These are phyloP conservation scores for Vigna radiata DNA, from an alignment of 306 rosid species.

Conservation along the genomic window DNA sequence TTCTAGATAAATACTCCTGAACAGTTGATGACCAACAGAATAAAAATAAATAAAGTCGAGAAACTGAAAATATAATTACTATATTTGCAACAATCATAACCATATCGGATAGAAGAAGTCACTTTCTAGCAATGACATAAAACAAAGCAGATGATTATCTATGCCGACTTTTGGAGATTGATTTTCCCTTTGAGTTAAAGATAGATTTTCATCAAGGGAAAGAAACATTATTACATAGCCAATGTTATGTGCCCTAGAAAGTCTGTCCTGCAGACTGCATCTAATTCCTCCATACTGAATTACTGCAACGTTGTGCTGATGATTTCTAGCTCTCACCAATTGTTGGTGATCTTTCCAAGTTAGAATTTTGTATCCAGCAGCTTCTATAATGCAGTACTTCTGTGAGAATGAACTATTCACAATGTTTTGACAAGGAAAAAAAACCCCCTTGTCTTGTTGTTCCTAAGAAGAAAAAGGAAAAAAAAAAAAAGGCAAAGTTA, in stretches of 20 bases:
- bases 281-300: conserved; percentile 20
- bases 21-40: not conserved
- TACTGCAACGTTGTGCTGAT: conserved; percentile 34
- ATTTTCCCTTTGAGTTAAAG: not conserved
- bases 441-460: conserved; percentile 51
- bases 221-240: conserved; percentile 32
- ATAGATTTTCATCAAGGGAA: conserved; percentile 15
- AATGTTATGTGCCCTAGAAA: conserved; percentile 38
- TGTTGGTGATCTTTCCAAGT: conserved; percentile 43
- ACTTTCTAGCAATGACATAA: not conserved
- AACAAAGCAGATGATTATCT: not conserved
- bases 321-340: conserved; percentile 40
- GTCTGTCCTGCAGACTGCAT: conserved; percentile 33
- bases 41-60: not conserved
- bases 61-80: not conserved
- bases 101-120: not conserved
- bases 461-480: conserved; percentile 33
- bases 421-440: conserved; percentile 49
- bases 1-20: not conserved
- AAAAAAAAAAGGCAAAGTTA: conserved; percentile 6
- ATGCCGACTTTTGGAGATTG: not conserved
- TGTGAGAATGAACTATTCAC: conserved; percentile 58
- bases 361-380: conserved; percentile 44
- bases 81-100: not conserved
- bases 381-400: conserved; percentile 40